Evolutionary conservation across 805 yeast species (phyloP).

Genomic region (Kazachstania bromeliacearum): DNA sequence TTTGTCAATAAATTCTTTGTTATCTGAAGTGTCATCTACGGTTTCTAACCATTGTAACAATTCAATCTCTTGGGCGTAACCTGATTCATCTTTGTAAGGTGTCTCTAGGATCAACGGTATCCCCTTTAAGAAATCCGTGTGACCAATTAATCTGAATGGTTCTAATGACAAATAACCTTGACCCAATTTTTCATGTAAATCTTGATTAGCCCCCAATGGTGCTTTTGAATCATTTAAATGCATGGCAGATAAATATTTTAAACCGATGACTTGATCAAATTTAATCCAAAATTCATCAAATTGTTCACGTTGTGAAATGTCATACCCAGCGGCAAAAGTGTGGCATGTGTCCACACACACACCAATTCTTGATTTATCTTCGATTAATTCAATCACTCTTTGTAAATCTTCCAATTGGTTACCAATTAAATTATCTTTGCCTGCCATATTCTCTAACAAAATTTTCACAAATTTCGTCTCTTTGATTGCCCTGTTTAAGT

Average conservation of each 20-base stretch:
- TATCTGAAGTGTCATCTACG: constrained; percentile 29
- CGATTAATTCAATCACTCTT: constrained; percentile 66
- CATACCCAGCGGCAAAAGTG: constrained; percentile 93
- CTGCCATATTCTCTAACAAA: constrained; percentile 96
- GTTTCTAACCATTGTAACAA: constrained; percentile 66
- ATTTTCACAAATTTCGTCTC: constrained; percentile 75
- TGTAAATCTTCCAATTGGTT: constrained; percentile 66
- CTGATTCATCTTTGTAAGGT: constrained; percentile 49
- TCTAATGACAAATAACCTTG: constrained; percentile 84
- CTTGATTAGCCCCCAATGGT: constrained; percentile 82
- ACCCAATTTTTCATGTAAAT: constrained; percentile 84
- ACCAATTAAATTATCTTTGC: constrained; percentile 87
- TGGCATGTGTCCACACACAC: constrained; percentile 97
- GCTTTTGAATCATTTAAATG: constrained; percentile 95
- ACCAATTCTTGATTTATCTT: constrained; percentile 78
- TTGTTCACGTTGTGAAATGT: constrained; percentile 49
- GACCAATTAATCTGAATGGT: constrained; percentile 64
- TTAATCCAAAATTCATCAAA: constrained; percentile 63
- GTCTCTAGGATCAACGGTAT: constrained; percentile 85
- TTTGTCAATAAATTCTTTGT: constrained; percentile 44
- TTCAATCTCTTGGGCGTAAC: constrained; percentile 76
- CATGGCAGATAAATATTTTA: constrained; percentile 63
- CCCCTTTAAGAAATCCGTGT: constrained; percentile 47
- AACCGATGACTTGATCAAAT: constrained; percentile 69
- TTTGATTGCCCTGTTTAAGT: constrained; percentile 67